Conservation (phyloP, 495 filamentous ascomycete genomes). For the Ascobolus immersus region DNA sequence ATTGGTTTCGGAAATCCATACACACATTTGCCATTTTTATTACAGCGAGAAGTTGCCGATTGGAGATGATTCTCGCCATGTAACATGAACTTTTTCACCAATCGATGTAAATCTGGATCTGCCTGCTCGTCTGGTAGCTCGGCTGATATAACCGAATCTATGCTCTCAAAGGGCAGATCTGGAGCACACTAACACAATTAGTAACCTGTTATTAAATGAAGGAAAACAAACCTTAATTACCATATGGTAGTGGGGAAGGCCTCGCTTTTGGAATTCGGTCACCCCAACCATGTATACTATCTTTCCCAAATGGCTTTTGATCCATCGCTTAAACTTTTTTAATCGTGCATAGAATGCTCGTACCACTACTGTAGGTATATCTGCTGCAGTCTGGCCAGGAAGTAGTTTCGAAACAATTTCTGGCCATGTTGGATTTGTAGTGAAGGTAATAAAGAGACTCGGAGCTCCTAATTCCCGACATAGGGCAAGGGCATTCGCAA, state of each 20-base stretch:
- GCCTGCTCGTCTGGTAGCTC: background rate
- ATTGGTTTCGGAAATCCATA: constrained; percentile 1
- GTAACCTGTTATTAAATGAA: background rate
- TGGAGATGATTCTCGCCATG: constrained; percentile 1
- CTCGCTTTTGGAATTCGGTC: constrained; percentile 2
- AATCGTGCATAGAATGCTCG: background rate
- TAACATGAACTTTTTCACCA: background rate
- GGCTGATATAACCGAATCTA: constrained; percentile 1
- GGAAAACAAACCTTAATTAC: constrained; percentile 3
- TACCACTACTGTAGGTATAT: background rate
- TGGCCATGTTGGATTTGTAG: background rate
- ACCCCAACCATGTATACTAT: constrained; percentile 3
- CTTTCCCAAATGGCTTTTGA: background rate
- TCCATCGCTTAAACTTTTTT: background rate
- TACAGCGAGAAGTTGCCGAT: background rate
- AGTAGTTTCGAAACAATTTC: background rate
- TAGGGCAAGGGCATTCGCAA: no score
- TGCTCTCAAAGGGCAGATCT: background rate
- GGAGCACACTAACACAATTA: background rate
- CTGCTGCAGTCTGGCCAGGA: background rate
- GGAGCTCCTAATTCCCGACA: no score
- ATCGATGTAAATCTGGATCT: background rate
- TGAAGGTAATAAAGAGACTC: background rate
- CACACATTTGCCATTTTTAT: constrained; percentile 3
- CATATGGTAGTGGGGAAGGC: background rate